These are phyloP conservation scores for Whalleya microplaca DNA, from an alignment of 2,329 filamentous ascomycete species.

Conservation along the genomic window DNA sequence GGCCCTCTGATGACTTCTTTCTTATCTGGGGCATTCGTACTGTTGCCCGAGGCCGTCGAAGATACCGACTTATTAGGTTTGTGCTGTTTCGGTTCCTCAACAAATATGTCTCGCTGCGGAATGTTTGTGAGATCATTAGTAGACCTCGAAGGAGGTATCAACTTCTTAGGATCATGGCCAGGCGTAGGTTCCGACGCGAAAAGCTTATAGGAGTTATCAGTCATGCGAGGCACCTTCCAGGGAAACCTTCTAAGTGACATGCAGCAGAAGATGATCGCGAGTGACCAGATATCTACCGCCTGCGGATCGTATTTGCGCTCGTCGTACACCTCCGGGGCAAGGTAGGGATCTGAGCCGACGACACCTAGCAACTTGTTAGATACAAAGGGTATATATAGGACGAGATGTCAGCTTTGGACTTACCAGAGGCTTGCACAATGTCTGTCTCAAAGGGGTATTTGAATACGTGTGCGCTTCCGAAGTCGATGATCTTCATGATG, in stretches of 20 bases:
- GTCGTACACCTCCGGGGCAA: constrained; percentile 96
- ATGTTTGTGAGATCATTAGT: constrained; percentile 48
- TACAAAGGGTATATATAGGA: neutral
- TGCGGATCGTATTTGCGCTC: constrained; percentile 91
- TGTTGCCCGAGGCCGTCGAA: constrained; percentile 36
- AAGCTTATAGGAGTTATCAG: constrained; percentile 93
- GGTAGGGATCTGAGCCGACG: constrained; percentile 88
- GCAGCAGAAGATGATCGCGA: constrained; percentile 98
- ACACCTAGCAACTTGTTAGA: constrained; percentile 49
- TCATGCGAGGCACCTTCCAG: constrained; percentile 91
- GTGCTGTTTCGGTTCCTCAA: constrained; percentile 37
- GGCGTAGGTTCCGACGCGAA: constrained; percentile 86
- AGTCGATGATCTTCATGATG: constrained; percentile 99
- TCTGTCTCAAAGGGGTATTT: constrained; percentile 95
- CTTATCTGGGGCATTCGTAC: constrained; percentile 48
- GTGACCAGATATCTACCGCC: constrained; percentile 94
- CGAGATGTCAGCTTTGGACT: constrained; percentile 38
- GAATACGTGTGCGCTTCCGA: constrained; percentile 96
- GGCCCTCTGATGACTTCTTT: constrained; percentile 88
- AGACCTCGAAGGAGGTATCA: constrained; percentile 51
- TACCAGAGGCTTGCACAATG: constrained; percentile 79
- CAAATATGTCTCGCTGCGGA: constrained; percentile 44
- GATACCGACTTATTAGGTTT: constrained; percentile 29
- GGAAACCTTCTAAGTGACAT: constrained; percentile 95
- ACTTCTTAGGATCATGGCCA: constrained; percentile 63